Evolutionary conservation across 2,329 filamentous ascomycete genomes (phyloP), one percentile per base, ranked within the genome.

Genomic region (Teratosphaeria zuluensis): DNA sequence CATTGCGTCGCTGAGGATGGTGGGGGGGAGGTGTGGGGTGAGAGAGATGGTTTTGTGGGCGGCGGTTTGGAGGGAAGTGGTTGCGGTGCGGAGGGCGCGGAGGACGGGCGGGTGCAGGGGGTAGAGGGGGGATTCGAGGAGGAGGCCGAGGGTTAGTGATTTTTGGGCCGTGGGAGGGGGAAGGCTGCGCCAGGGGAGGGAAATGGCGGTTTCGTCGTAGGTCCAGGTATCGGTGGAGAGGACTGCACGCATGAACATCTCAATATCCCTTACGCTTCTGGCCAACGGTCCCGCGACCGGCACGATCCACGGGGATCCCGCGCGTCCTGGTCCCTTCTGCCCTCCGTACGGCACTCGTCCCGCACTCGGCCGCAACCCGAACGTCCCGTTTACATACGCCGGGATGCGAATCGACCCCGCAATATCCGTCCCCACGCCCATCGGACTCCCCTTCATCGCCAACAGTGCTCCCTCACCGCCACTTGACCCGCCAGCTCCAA

Each of bases 331-430:
- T 63, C 31, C 24, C 73, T 73, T 58, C 76, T 69, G 33, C 78
- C 58, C 33, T 80, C 62, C 65, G 38, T 60, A 61, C 2, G 64
- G 63, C 2, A 66, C 52, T 8, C 65, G 60, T 19, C 52, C 28
- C 21, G 54, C 51, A 0, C 59, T 63, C 1, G 65, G 64, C 52
- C 62, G 62, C 60, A 70, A 67, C 4, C 69, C 70, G 51, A 67
- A 70, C 28, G 69, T 68, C 8, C 70, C 70, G 55, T 74, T 73
- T 74, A 92, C 92, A 66, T 96, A 91, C 58, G 95, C 88, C 72
- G 88, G 92, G 70, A 96, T 94, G 66, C 86, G 84, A 68, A 95
- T 86, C 57, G 73, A 77, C 1, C 80, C 80, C 1, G 77, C 80
- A 53, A 87, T 78, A 70, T 87, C 85, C 0, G 84, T 87, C 0